Base-by-base conservation (phyloP, 352 stramenopile species). In the Phytophthora palmivora region DNA sequence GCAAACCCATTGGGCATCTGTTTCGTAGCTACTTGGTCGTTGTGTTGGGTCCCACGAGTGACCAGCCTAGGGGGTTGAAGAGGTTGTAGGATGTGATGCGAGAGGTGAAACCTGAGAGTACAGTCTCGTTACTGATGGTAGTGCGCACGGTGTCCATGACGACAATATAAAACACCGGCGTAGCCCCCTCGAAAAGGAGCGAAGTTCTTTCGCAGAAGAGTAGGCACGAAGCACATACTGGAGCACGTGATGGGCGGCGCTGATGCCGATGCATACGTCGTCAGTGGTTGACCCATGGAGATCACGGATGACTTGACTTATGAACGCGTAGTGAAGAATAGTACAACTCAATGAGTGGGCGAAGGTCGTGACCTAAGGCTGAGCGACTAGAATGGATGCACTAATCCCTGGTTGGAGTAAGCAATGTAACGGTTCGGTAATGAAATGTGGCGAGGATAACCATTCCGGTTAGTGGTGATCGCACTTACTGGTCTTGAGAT, bases 191-290 rank as follows among this genome's bases (percentile, higher is more conserved):
- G 26, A 88, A 75, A 26, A 84, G 21, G 11, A 83, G 54, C 8
- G 67, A 72, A 88, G 68, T 93, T 93, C 73, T 93, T 93, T 46
- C 82, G 74, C 50, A 93, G 74, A 37, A 93, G 58, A 55, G 67
- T 75, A 12, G 76, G 74, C 26, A 88, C 63, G 39, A 86, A 88
- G 42, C 72, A 76, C 56, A 80, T 52, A 26, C 72, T 58, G 12
- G 58, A 71, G 11, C 55, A 53, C 34, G 60, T 59, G 28, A 33
- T 26, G 4, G 26, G n/a, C 22, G 47, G 14, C 36, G 44, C 1
- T 14, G 41, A 22, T 7, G 37, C 55, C 2, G 57, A 39, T 18
- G 4, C 57, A 4, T 58, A 67, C 26, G 55, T 49, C 50, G 55
- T 60, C 55, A 72, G 42, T 21, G 49, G 63, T 30, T 70, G 45